phyloP scores from a whole-genome alignment of 495 filamentous ascomycete genomes.

The Neohortaea acidophila region DNA sequence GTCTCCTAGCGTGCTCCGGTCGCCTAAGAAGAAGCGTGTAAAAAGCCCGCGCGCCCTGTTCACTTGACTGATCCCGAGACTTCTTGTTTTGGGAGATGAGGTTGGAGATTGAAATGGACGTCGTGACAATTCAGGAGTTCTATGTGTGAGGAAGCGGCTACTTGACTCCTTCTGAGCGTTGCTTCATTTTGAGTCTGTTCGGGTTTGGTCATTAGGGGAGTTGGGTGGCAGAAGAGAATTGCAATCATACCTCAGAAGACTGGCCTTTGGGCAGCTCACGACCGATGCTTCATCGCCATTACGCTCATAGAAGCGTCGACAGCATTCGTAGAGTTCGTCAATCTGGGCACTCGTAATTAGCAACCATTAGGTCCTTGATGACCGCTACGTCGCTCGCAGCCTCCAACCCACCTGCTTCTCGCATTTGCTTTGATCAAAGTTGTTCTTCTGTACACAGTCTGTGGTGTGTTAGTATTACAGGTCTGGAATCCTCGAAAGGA shows the following conservation, averaged over 20 bases:
- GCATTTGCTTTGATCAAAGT: slow-evolving; percentile 81
- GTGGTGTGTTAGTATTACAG: slow-evolving; percentile 22
- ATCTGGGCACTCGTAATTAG: slow-evolving; percentile 36
- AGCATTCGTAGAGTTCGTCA: slow-evolving; percentile 91
- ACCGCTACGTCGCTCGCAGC: no score
- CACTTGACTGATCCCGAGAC: no score
- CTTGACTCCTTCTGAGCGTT: slow-evolving; percentile 40
- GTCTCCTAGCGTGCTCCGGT: slow-evolving; percentile 95
- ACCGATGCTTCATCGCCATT: slow-evolving; percentile 63
- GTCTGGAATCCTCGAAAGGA: slow-evolving; percentile 10
- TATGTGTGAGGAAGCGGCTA: no score
- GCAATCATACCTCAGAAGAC: slow-evolving; percentile 38
- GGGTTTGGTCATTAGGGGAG: neutral
- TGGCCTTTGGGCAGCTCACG: slow-evolving; percentile 73
- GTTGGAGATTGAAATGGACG: no score
- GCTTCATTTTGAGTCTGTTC: slow-evolving; percentile 63
- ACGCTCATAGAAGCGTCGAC: slow-evolving; percentile 69
- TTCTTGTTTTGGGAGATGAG: no score
- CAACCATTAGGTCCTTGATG: neutral
- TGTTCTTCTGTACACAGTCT: slow-evolving; percentile 69
- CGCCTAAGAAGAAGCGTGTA: slow-evolving; percentile 71
- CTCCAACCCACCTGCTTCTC: slow-evolving; percentile 26
- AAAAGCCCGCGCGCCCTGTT: neutral
- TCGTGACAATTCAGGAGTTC: no score
- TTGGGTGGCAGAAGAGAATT: neutral